phyloP scores from a whole-genome alignment of 2,329 filamentous ascomycete species.

The Colletotrichum musicola region DNA sequence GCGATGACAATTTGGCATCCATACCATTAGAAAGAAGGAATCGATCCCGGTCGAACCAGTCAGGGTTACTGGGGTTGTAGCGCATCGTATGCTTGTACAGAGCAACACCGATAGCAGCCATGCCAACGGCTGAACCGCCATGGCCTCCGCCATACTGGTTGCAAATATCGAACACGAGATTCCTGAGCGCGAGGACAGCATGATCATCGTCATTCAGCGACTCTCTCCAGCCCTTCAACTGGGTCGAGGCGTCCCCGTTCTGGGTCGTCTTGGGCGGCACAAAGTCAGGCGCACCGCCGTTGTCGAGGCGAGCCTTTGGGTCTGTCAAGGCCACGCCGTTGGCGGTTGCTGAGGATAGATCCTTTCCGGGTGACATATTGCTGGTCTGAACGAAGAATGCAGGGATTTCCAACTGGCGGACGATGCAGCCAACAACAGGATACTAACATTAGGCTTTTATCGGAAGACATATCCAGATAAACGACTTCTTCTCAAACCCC shows the following conservation, averaged over 20 bases:
- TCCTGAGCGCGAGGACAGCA: conserved; percentile 9
- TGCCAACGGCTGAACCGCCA: conserved; percentile 54
- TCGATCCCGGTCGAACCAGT: conserved; percentile 70
- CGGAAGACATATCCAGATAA: too few relatives aligned
- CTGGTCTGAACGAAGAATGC: not conserved
- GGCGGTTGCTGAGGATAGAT: not conserved
- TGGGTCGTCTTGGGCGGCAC: not conserved
- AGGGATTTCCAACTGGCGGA: too few relatives aligned
- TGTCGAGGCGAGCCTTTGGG: not conserved
- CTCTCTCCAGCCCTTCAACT: conserved; percentile 1
- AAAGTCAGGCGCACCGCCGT: not conserved
- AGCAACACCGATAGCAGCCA: conserved; percentile 52
- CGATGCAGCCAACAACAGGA: too few relatives aligned
- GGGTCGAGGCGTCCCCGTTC: not conserved
- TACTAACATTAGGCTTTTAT: too few relatives aligned
- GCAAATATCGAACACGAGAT: conserved; percentile 59
- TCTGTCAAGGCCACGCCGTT: not conserved
- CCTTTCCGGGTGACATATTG: not conserved
- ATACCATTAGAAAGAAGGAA: conserved; percentile 70
- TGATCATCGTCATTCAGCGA: conserved; percentile 8
- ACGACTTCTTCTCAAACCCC: too few relatives aligned
- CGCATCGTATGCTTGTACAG: conserved; percentile 72
- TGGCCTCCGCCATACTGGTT: conserved; percentile 71
- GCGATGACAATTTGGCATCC: not conserved
- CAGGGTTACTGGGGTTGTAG: conserved; percentile 64